These are phyloP conservation scores for Eucalyptus camaldulensis DNA, from an alignment of 345 rosid genomes.

Conservation along the genomic window DNA sequence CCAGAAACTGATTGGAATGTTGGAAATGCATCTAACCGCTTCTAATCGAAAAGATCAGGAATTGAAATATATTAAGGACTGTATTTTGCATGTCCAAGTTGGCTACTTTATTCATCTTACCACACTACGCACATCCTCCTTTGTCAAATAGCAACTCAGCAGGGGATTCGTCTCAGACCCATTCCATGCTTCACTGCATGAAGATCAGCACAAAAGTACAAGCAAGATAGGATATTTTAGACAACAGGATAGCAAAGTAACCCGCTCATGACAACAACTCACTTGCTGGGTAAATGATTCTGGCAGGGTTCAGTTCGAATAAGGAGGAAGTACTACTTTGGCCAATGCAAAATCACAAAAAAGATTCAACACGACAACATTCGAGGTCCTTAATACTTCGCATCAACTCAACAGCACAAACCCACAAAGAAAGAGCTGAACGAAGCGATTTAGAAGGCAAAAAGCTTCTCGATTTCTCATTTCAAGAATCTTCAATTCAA, in stretches of 20 bases:
- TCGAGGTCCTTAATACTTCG: background rate
- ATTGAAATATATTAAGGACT: background rate
- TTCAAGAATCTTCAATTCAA: background rate
- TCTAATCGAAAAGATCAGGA: background rate
- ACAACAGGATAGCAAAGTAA: background rate
- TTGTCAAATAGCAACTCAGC: background rate
- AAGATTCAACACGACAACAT: background rate
- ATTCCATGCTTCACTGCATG: background rate
- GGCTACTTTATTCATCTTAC: background rate
- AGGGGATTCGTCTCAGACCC: background rate
- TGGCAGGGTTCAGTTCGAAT: background rate
- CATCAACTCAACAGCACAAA: background rate
- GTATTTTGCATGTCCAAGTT: background rate
- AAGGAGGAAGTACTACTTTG: background rate
- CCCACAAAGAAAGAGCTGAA: background rate
- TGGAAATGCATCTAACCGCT: background rate
- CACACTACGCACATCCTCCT: background rate
- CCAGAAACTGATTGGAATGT: background rate
- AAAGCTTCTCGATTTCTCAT: background rate
- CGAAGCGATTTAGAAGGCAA: background rate
- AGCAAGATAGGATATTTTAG: background rate
- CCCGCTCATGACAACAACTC: background rate
- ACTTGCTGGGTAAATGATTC: background rate
- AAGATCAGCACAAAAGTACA: background rate
- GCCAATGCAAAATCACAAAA: background rate